Conservation (phyloP, 2,329 filamentous ascomycete species). For the Scopulariopsis brevicaulis region DNA sequence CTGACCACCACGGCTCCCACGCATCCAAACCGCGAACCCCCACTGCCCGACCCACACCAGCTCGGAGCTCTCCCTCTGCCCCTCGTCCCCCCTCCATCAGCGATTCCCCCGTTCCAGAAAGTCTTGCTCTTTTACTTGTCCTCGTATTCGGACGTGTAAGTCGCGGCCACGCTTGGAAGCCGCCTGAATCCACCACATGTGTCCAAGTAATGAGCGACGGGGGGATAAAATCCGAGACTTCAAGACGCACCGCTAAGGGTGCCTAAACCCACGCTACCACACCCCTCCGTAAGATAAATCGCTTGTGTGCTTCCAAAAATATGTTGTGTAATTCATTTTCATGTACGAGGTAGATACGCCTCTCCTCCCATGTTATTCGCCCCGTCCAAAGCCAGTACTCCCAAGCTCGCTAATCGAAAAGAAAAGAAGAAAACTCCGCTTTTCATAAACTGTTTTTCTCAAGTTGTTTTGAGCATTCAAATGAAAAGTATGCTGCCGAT, state of each 20-base stretch:
- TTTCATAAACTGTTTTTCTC: background rate
- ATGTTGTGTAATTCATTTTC: too few species aligned
- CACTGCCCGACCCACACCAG: background rate
- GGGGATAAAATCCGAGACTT: too few species aligned
- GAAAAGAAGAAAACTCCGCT: background rate
- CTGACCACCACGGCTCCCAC: background rate
- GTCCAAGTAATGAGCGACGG: too few species aligned
- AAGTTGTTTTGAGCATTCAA: background rate
- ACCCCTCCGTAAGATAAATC: too few species aligned
- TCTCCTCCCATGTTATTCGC: too few species aligned
- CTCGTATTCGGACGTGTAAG: background rate
- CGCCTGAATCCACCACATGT: too few species aligned
- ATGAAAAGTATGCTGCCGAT: background rate
- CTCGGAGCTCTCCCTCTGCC: background rate
- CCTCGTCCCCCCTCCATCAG: background rate
- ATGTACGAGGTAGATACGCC: too few species aligned
- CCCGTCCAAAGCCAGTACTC: background rate
- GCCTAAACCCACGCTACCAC: too few species aligned
- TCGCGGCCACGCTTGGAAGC: too few species aligned
- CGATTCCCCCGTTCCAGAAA: background rate
- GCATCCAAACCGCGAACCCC: background rate
- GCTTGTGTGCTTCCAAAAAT: too few species aligned
- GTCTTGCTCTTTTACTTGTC: background rate
- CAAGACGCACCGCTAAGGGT: too few species aligned
- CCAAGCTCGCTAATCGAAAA: background rate